Percentiles rank a stretch among this genome's conserved stretches.
Evolutionary conservation across 495 filamentous ascomycete species (phyloP).

Genomic region (Staphylotrichum tortipilum): DNA sequence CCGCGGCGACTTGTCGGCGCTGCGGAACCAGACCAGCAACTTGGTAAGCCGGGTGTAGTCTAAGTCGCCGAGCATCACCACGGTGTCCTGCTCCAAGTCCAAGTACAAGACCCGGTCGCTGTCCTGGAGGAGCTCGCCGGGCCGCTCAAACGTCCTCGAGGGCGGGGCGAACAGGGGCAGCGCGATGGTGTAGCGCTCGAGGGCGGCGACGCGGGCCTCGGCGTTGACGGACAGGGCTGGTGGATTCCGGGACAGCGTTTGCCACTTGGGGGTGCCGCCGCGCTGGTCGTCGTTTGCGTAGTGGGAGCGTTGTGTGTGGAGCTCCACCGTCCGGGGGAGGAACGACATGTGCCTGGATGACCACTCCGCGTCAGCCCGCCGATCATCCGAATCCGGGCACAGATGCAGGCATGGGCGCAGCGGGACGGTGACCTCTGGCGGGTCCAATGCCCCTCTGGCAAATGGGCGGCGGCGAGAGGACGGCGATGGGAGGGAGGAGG

Average conservation of each 20-base stretch:
- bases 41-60: slow-evolving; percentile 11
- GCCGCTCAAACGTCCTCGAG: slow-evolving; percentile 5
- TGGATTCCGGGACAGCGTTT: slow-evolving; percentile 26
- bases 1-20: not conserved
- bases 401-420: too few relatives aligned
- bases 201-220: slow-evolving; percentile 26
- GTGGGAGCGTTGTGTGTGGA: slow-evolving; percentile 23
- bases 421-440: too few relatives aligned
- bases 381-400: not conserved
- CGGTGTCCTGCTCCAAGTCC: slow-evolving; percentile 21
- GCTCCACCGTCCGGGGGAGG: slow-evolving; percentile 25
- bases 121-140: slow-evolving; percentile 7
- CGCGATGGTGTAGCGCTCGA: slow-evolving; percentile 22
- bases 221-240: slow-evolving; percentile 22
- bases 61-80: slow-evolving; percentile 23
- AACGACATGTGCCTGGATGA: slow-evolving; percentile 19
- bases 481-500: too few relatives aligned
- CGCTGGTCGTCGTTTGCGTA: slow-evolving; percentile 14
- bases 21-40: slow-evolving; percentile 21
- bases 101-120: slow-evolving; percentile 22
- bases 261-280: slow-evolving; percentile 15
- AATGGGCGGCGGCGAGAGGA: too few relatives aligned
- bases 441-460: too few relatives aligned
- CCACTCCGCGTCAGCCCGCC: not conserved
- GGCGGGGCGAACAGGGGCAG: slow-evolving; percentile 19